phyloP scores from a whole-genome alignment of 2,329 filamentous ascomycete genomes.

The Metarhizium sp. region DNA sequence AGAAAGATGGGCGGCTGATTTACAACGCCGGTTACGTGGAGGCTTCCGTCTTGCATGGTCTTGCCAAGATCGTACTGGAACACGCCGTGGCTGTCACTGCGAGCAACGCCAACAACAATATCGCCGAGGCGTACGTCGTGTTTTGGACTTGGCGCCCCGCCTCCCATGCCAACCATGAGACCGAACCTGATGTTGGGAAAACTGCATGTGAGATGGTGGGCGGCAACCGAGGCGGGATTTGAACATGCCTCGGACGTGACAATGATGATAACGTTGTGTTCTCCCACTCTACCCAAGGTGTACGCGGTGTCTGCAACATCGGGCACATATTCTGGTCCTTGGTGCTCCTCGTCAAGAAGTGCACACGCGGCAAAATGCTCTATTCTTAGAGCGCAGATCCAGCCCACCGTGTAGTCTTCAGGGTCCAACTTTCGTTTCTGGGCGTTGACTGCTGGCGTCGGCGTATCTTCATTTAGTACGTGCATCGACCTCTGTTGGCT shows the following conservation, averaged over 20 bases:
- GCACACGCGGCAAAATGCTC: constrained; percentile 26
- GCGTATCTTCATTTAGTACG: background rate
- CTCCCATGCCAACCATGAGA: constrained; percentile 10
- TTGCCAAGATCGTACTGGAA: constrained; percentile 17
- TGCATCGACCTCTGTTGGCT: too few relatives aligned
- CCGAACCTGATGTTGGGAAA: constrained; percentile 20
- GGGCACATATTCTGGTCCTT: background rate
- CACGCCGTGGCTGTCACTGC: constrained; percentile 6
- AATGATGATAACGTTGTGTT: too few relatives aligned
- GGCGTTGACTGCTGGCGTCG: background rate
- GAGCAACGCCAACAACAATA: constrained; percentile 11
- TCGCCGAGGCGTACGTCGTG: constrained; percentile 24
- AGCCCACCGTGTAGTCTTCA: constrained; percentile 28
- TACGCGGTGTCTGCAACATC: background rate
- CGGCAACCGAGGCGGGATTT: constrained; percentile 13
- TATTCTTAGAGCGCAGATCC: constrained; percentile 29
- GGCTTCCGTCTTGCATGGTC: constrained; percentile 3
- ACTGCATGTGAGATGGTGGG: constrained; percentile 15
- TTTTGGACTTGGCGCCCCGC: constrained; percentile 22
- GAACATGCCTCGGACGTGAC: too few relatives aligned
- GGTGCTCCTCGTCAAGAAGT: too few relatives aligned
- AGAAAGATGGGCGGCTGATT: constrained; percentile 10
- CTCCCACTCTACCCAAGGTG: too few relatives aligned
- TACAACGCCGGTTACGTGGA: constrained; percentile 2
- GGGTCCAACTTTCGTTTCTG: background rate